These are phyloP conservation scores for Dendrobium officinale DNA, from an alignment of 106 monocot species.

Conservation along the genomic window DNA sequence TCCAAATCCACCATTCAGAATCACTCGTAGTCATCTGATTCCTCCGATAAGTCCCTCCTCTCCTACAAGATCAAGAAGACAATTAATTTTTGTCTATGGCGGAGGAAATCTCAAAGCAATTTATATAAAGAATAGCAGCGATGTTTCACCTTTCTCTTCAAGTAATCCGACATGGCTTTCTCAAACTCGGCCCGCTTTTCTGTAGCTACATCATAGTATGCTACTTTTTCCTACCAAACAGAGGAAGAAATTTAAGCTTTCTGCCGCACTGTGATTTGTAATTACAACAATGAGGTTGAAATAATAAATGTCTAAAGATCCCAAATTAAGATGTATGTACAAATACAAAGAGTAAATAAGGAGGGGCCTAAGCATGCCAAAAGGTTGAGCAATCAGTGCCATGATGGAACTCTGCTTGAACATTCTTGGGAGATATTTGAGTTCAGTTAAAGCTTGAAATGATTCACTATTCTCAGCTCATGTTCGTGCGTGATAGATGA, in stretches of 20 bases:
- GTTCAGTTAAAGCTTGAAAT: too few species aligned
- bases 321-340: too few species aligned
- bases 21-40: background rate
- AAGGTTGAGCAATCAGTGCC: too few species aligned
- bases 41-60: background rate
- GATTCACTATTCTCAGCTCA: too few species aligned
- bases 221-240: conserved; percentile 65
- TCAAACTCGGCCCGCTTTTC: conserved; percentile 83
- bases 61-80: background rate
- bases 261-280: too few species aligned
- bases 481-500: too few species aligned
- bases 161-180: conserved; percentile 57
- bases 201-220: conserved; percentile 90
- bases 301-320: too few species aligned
- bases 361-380: too few species aligned
- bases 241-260: background rate
- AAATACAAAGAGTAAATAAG: too few species aligned
- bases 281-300: too few species aligned
- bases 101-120: background rate
- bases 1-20: background rate
- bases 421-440: too few species aligned
- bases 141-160: conserved; percentile 57
- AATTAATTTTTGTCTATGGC: background rate
- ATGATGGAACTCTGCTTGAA: too few species aligned
- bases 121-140: background rate